A percentile compares a stretch with the other conserved stretches of the same genome.
phyloP scores from a whole-genome alignment of 768 basidiomycete species.

The Termitomyces sp. region DNA sequence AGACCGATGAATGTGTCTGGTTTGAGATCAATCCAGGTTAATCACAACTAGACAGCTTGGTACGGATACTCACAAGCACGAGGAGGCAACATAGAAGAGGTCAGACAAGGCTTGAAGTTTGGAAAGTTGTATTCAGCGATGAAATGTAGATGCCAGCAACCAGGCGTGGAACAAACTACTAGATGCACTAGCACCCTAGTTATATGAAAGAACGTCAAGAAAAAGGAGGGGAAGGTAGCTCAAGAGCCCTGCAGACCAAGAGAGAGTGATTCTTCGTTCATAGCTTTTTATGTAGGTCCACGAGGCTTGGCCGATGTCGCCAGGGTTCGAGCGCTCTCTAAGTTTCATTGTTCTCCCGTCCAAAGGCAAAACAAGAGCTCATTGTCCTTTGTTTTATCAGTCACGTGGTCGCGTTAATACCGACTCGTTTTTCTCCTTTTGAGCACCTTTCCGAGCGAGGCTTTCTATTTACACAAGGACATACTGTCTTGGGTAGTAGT shows the following conservation, averaged over 20 bases:
- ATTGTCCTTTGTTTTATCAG: slow-evolving; percentile 5
- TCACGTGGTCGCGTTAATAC: neutral
- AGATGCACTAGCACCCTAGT: slow-evolving; percentile 18
- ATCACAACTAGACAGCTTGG: neutral
- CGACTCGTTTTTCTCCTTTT: too few species aligned
- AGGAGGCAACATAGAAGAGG: slow-evolving; percentile 15
- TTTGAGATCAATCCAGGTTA: neutral
- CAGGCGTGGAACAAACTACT: slow-evolving; percentile 9
- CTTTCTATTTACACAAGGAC: neutral
- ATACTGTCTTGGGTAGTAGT: neutral
- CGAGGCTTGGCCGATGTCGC: neutral
- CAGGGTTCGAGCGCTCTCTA: neutral
- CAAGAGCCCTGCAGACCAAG: slow-evolving; percentile 1
- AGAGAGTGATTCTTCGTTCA: neutral
- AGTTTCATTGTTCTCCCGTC: slow-evolving; percentile 1
- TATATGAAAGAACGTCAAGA: slow-evolving; percentile 13
- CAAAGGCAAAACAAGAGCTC: neutral
- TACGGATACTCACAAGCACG: slow-evolving; percentile 17
- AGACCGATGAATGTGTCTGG: slow-evolving; percentile 68
- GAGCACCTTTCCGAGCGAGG: too few species aligned
- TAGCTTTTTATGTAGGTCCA: slow-evolving; percentile 2
- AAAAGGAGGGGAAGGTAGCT: slow-evolving; percentile 7
- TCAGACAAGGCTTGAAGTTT: neutral
- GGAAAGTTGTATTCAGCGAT: neutral
- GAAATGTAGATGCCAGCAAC: slow-evolving; percentile 8